Base-by-base conservation (phyloP, 148 eudicot genomes). In the Silene conica region DNA sequence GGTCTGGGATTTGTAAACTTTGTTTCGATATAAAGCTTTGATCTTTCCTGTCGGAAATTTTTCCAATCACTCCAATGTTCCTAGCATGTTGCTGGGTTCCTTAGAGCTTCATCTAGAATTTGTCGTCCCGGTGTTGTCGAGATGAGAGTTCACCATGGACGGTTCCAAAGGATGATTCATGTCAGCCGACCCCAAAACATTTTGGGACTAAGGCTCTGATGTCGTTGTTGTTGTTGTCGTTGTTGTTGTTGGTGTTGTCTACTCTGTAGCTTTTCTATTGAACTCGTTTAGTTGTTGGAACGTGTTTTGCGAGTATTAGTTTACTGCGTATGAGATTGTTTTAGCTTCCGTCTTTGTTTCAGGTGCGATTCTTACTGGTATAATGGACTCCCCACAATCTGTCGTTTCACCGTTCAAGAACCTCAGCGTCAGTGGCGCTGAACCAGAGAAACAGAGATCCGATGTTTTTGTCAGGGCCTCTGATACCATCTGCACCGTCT, bases 361-460 rank as follows among this genome's bases (percentile, higher is more conserved):
- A 88, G 89, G 85, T 67, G 64, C 34, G 34, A 56, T 55, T 43
- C 60, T 59, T 23, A 21, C 41, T 70, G n/a, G 60, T n/a, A 74
- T 43, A 72, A 93, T 93, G 98, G 88, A 93, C 75, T 90, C 93
- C 67, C 93, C 90, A 76, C 93, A 90, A 80, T 93, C 98, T 74
- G 87, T 88, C 69, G 90, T 88, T 38, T 88, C 95, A 48, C 95
- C 95, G 56, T 87, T 89, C 81, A 91, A 89, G 80, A 87, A 77
- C 73, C 76, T 86, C 57, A 76, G 89, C 43, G 81, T 85, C 31
- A 76, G 78, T 67, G 54, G 84, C 60, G 9, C 79, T 45, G 97
- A 89, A 66, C 77, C 84, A 0, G 90, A 89, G 82, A 89, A 89
- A 75, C 89, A 77, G 57, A 86, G 79, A 14, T 67, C 80, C 8